These are phyloP conservation scores for Chytriomyces sp. DNA, from an alignment of 192 early-diverging fungal genomes.

Conservation along the genomic window DNA sequence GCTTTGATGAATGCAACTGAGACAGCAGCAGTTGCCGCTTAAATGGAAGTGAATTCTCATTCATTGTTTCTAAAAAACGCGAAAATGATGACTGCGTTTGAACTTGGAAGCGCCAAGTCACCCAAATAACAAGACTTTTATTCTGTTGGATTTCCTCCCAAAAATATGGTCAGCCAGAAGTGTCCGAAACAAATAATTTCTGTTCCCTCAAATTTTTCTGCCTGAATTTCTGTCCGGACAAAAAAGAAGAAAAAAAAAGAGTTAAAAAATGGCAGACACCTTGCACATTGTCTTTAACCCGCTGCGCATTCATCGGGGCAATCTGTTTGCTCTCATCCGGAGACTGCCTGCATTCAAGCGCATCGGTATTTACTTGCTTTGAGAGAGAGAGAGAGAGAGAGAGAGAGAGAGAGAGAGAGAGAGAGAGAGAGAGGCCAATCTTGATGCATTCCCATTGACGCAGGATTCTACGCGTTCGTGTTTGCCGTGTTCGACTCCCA, in stretches of 20 bases:
- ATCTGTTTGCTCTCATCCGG: conserved; percentile 25
- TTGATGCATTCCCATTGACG: neutral
- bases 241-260: neutral
- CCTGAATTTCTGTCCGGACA: neutral
- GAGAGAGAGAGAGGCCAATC: neutral
- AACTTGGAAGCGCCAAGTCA: neutral
- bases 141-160: neutral
- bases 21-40: no score
- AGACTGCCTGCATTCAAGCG: conserved; percentile 20
- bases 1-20: no score
- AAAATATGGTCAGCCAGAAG: neutral
- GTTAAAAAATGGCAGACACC: conserved; percentile 11
- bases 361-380: conserved; percentile 10
- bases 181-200: neutral
- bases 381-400: neutral
- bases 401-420: neutral
- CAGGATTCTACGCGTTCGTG: conserved; percentile 31
- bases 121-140: neutral
- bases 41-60: neutral
- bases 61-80: neutral
- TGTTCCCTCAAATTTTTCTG: neutral
- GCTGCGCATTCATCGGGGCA: conserved; percentile 28
- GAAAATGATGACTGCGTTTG: neutral
- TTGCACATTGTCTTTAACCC: conserved; percentile 17
- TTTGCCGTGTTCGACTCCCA: conserved; percentile 23